Conservation (phyloP, 371 early-diverging fungal genomes). For the Rhizomucor pusillus region DNA sequence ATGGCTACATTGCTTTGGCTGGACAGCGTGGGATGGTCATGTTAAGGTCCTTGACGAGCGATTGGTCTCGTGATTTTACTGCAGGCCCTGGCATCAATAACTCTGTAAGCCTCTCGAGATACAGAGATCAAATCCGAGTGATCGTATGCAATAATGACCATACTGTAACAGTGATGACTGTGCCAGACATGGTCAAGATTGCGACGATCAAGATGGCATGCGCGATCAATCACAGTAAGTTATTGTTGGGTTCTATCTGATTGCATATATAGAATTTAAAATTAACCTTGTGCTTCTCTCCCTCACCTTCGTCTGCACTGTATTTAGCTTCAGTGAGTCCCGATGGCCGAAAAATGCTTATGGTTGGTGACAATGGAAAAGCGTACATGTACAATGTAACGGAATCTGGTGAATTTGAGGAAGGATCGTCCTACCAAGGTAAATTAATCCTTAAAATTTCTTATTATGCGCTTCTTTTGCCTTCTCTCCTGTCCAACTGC, state of each 20-base stretch:
- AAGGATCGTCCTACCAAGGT: conserved; percentile 13
- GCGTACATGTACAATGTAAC: conserved; percentile 75
- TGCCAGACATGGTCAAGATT: conserved; percentile 68
- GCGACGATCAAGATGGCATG: conserved; percentile 65
- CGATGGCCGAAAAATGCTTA: conserved; percentile 74
- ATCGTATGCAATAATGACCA: conserved; percentile 90
- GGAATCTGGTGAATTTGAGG: conserved; percentile 54
- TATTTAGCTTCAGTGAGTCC: conserved; percentile 72
- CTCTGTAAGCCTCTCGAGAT: conserved; percentile 11
- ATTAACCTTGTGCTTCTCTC: too few relatives aligned
- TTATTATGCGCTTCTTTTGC: background rate
- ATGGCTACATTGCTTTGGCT: conserved; percentile 20
- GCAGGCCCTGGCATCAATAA: conserved; percentile 22
- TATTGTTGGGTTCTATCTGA: background rate
- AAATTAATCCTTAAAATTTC: background rate
- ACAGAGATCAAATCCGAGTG: conserved; percentile 25
- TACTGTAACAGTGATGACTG: conserved; percentile 75
- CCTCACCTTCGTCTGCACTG: background rate
- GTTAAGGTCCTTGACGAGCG: conserved; percentile 11
- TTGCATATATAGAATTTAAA: conserved; percentile 1
- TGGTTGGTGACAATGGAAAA: conserved; percentile 82
- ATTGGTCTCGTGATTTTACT: conserved; percentile 14
- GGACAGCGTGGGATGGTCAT: conserved; percentile 21
- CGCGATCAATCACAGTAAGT: conserved; percentile 73
- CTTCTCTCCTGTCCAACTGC: background rate